Conservation (phyloP, 2,329 filamentous ascomycete genomes). For the Pyricularia sp. region DNA sequence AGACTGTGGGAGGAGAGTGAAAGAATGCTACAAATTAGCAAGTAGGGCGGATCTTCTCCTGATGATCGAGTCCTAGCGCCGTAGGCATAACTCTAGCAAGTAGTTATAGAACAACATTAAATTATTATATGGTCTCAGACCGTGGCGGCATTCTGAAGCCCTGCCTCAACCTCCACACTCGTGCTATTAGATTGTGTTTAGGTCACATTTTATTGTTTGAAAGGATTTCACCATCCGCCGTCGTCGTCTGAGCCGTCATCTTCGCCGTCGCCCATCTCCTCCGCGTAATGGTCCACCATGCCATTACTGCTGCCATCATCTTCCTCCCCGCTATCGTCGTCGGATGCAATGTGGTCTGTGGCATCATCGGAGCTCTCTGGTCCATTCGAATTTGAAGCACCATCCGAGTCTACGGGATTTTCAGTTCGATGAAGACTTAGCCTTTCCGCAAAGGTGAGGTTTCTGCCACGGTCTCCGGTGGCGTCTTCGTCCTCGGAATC, state of each 20-base stretch:
- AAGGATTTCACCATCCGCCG: not conserved
- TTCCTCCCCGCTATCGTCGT: not conserved
- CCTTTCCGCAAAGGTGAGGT: not conserved
- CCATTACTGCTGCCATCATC: not conserved
- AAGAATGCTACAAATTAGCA: conserved; percentile 6
- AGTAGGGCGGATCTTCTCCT: not conserved
- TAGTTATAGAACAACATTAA: not conserved
- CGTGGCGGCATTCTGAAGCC: not conserved
- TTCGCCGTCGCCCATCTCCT: not conserved
- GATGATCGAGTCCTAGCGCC: not conserved
- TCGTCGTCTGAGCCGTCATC: not conserved
- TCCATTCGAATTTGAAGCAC: not conserved
- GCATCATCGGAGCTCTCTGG: not conserved
- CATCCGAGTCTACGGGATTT: not conserved
- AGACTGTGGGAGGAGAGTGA: conserved; percentile 33
- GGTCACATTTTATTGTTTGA: not conserved
- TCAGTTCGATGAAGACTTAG: not conserved
- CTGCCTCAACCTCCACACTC: not conserved
- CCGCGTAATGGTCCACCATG: not conserved
- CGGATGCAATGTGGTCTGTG: not conserved
- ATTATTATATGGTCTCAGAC: not conserved
- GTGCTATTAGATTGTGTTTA: not conserved
- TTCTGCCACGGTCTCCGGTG: not conserved
- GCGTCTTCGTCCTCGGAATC: not conserved
- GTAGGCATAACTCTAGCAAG: not conserved